Evolutionary conservation across 2,329 filamentous ascomycete species (phyloP), one percentile per base, ranked within the genome.

Genomic region (Acrocalymma vagum): DNA sequence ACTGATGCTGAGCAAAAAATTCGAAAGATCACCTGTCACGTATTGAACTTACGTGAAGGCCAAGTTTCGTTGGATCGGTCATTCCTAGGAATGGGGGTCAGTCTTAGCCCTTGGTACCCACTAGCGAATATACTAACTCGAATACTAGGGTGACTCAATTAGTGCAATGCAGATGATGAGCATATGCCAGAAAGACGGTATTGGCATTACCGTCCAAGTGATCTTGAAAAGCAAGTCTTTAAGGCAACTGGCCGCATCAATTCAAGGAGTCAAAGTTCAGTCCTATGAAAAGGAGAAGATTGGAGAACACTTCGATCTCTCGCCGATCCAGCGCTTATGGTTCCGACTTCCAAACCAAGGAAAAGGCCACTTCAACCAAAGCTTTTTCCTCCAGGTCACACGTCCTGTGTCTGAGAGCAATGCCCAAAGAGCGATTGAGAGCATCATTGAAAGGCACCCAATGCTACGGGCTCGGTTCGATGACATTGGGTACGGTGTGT

Each of bases 141-240:
- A n/a, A n/a, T n/a, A n/a, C n/a, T n/a, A n/a, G n/a, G 75, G 75
- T 17, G 75, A 77, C 42, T 77, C 74, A 0, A 71, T 77, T 44
- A 69, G 69, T 14, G 74, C 74, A 4, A 77, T 78, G 72, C 55
- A 52, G 5, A 64, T 77, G 1, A 74, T 76, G 25, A 65, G 67
- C 5, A 68, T 68, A 23, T 67, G 70, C 16, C 64, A 71, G 6
- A 64, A 67, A 4, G 62, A 67, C 17, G 71, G 71, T 5, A 60
- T 76, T 9, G 48, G n/a, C n/a, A n/a, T n/a, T n/a, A n/a, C n/a
- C n/a, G n/a, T n/a, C n/a, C n/a, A n/a, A n/a, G n/a, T n/a, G n/a
- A n/a, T n/a, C n/a, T n/a, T n/a, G n/a, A n/a, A n/a, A n/a, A n/a
- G n/a, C n/a, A n/a, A n/a, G n/a, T n/a, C n/a, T n/a, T n/a, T n/a